Evolutionary conservation across 192 early-diverging fungal genomes (phyloP), one percentile per base, ranked within the genome.

Genomic region (Backusella mclennaniae): DNA sequence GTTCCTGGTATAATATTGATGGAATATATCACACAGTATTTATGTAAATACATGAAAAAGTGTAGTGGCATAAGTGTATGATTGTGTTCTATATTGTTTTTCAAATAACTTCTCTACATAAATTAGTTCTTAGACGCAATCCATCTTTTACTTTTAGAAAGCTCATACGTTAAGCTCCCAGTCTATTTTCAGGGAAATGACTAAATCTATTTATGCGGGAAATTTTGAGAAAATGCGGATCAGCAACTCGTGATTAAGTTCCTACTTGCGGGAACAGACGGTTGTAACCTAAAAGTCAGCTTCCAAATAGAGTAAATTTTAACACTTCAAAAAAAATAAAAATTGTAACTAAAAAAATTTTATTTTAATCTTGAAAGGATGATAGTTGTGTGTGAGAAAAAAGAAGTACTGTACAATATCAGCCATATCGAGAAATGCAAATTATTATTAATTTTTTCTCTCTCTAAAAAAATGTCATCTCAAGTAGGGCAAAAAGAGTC

Each of bases 361-460:
- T 59, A 59, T 59, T 59, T 59, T 23, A 59, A 59, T 59, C 53
- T 59, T 59, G 53, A 59, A 59, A 59, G 53, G 53, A 59, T 59
- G 53, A 59, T 59, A 59, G 53, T 59, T 59, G 53, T 59, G 53
- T 59, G 53, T 59, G 53, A 59, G 53, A 59, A 59, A 63, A 63
- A 63, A 63, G 56, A 29, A 29, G 56, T 63, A 63, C 21, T 63
- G 56, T 63, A 63, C 56, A 63, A 63, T 63, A 63, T 63, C 56
- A 63, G 56, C 56, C 56, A 63, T 63, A 63, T 63, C 56, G 56
- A 63, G 56, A 63, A 63, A 63, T 29, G 26, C 26, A 63, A 29
- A 63, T 63, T 63, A 63, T 63, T 63, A 63, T 29, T 49, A 49
- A 29, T 63, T 63, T 63, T 23, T 63, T 63, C 56, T 63, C 56